These are phyloP conservation scores for Alloteropsis semialata DNA, from an alignment of 176 grass and related monocot genomes.

Conservation along the genomic window DNA sequence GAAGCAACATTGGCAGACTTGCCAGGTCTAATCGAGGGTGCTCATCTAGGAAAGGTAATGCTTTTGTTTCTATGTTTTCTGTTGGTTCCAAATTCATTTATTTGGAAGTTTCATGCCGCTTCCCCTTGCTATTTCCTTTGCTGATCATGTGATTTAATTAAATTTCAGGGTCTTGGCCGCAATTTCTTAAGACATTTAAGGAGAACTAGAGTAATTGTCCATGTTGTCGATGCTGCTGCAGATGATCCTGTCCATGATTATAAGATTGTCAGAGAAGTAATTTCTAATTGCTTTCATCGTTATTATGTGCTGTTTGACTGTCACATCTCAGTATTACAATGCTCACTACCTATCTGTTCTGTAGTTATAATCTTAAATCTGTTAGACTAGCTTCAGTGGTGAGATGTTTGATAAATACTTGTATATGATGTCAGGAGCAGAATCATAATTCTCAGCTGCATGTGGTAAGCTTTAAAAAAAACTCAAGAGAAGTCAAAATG, in stretches of 20 bases:
- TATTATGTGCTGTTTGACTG: not conserved
- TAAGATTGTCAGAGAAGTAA: slow-evolving; percentile 94
- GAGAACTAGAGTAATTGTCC: slow-evolving; percentile 90
- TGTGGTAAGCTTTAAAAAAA: not conserved
- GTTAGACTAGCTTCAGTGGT: not conserved
- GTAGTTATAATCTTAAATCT: not conserved
- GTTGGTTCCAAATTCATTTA: not conserved
- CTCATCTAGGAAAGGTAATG: slow-evolving; percentile 88
- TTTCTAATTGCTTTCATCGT: slow-evolving; percentile 27
- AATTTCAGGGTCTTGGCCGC: slow-evolving; percentile 83
- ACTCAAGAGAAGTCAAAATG: not conserved
- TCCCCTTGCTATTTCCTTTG: not conserved
- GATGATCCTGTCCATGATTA: slow-evolving; percentile 83
- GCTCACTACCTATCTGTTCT: not conserved
- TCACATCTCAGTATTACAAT: not conserved
- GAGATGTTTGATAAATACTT: not conserved
- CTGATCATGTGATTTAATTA: slow-evolving; percentile 24
- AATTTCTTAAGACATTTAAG: slow-evolving; percentile 97
- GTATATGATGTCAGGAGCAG: not conserved
- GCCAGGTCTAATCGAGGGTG: slow-evolving; percentile 93
- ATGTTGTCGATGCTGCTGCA: slow-evolving; percentile 89
- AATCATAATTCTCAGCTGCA: not conserved
- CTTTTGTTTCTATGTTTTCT: slow-evolving; percentile 22
- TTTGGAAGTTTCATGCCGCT: not conserved
- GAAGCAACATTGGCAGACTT: slow-evolving; percentile 95